A percentile compares a stretch with the other conserved stretches of the same genome.
Evolutionary conservation across 2,329 filamentous ascomycete species (phyloP).

Genomic region (Ophiostoma fasciatum): DNA sequence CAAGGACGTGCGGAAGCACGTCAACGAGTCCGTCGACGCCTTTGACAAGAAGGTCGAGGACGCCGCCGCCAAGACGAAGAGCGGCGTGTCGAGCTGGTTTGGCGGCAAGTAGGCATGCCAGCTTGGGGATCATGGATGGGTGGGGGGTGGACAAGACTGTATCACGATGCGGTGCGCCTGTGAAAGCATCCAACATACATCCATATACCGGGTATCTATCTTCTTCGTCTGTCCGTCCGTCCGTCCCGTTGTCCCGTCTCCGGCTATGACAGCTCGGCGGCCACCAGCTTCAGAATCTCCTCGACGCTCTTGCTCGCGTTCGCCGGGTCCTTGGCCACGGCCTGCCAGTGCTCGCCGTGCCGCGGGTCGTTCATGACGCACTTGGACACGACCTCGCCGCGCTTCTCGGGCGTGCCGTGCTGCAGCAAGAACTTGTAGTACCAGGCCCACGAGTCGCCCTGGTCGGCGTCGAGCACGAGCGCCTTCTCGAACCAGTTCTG

Average conservation of each 20-base stretch:
- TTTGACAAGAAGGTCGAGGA: constrained; percentile 73
- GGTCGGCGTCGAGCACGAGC: constrained; percentile 69
- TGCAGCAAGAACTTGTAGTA: constrained; percentile 87
- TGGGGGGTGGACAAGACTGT: too few relatives aligned
- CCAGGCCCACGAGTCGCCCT: constrained; percentile 94
- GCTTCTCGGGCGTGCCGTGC: constrained; percentile 91
- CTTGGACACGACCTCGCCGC: constrained; percentile 67
- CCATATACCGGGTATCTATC: too few relatives aligned
- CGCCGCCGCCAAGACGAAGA: constrained; percentile 68
- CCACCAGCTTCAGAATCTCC: constrained; percentile 71
- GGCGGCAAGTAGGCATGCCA: constrained; percentile 45
- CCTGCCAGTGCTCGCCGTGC: constrained; percentile 88
- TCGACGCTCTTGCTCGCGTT: constrained; percentile 63
- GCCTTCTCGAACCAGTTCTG: constrained; percentile 97
- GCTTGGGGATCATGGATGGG: too few relatives aligned
- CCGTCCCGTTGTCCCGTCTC: too few relatives aligned
- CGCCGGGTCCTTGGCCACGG: constrained; percentile 67
- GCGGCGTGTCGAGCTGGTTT: constrained; percentile 75
- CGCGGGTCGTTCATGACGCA: constrained; percentile 72
- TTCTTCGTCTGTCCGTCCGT: too few relatives aligned
- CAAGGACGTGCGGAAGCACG: constrained; percentile 41
- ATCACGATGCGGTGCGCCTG: too few relatives aligned
- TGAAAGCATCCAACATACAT: too few relatives aligned
- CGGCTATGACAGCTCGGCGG: constrained; percentile 24
- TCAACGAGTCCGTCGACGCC: constrained; percentile 62